These are phyloP conservation scores for Lupinus albus DNA, from an alignment of 306 rosid genomes.

Conservation along the genomic window DNA sequence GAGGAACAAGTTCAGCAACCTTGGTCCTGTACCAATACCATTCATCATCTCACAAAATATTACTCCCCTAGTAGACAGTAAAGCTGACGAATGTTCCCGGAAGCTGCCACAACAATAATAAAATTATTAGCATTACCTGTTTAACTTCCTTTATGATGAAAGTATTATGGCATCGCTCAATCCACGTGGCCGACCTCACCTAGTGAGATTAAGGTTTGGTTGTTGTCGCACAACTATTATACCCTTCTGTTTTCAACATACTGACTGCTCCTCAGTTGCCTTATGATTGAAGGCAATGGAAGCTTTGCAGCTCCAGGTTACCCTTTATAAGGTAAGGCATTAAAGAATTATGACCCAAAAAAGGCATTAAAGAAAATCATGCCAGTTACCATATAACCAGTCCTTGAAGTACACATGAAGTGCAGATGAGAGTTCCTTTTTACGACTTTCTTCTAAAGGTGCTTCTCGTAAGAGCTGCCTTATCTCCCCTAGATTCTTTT, in stretches of 20 bases:
- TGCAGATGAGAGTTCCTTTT: constrained; percentile 84
- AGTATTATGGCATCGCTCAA: too few relatives aligned
- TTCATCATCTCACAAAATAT: constrained; percentile 44
- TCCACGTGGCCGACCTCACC: too few relatives aligned
- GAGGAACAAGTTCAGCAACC: constrained; percentile 50
- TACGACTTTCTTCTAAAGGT: constrained; percentile 84
- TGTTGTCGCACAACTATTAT: too few relatives aligned
- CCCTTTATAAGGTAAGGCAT: neutral
- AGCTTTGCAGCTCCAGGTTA: too few relatives aligned
- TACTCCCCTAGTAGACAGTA: constrained; percentile 94
- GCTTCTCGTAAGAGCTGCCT: constrained; percentile 78
- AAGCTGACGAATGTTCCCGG: constrained; percentile 98
- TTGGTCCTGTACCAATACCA: constrained; percentile 53
- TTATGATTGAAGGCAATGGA: neutral
- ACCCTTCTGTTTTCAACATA: neutral
- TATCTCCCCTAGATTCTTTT: constrained; percentile 71
- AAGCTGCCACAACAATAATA: constrained; percentile 62
- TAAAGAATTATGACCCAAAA: neutral
- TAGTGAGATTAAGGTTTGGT: too few relatives aligned
- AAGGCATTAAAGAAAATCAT: neutral
- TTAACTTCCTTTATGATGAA: too few relatives aligned
- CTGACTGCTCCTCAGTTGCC: neutral
- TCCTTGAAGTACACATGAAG: constrained; percentile 92
- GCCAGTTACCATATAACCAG: constrained; percentile 81
- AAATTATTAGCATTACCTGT: constrained; percentile 25